Percentiles rank a stretch among this genome's conserved stretches.
These are phyloP conservation scores for Xylaria longipes DNA, from an alignment of 495 filamentous ascomycete genomes.

Conservation along the genomic window DNA sequence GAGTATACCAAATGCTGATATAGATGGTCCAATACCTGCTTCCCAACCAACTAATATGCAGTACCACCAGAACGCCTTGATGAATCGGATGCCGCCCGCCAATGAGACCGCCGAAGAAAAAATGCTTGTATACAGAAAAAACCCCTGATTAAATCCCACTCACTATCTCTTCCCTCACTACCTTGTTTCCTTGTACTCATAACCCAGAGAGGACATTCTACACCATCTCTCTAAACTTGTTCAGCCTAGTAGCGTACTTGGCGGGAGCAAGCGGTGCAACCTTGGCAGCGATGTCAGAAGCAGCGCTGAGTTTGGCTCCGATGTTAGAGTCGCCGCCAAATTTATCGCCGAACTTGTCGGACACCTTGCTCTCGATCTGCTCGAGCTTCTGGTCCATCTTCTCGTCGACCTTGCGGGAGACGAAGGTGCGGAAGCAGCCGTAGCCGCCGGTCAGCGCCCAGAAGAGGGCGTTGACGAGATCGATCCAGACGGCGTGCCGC, in stretches of 20 bases:
- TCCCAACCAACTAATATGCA: constrained; percentile 1
- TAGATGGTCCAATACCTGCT: background rate
- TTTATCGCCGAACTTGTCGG: constrained; percentile 14
- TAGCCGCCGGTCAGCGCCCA: constrained; percentile 61
- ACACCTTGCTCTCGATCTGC: constrained; percentile 33
- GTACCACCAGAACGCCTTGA: constrained; percentile 8
- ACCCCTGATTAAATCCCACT: background rate
- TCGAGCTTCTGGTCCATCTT: constrained; percentile 37
- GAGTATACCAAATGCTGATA: background rate
- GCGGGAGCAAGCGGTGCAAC: constrained; percentile 4
- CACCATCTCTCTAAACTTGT: constrained; percentile 16
- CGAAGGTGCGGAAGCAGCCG: constrained; percentile 42
- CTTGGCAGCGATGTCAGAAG: constrained; percentile 16
- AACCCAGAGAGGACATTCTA: constrained; percentile 3
- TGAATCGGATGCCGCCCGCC: background rate
- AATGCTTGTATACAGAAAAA: constrained; percentile 3
- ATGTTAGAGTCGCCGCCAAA: background rate
- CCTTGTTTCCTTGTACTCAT: background rate
- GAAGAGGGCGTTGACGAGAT: constrained; percentile 67
- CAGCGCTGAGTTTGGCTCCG: background rate
- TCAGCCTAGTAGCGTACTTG: constrained; percentile 5
- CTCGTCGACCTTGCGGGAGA: constrained; percentile 41
- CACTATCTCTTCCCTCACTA: background rate
- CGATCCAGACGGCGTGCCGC: constrained; percentile 75
- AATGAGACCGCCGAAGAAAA: background rate